Percentiles rank a stretch among this genome's conserved stretches.
These are phyloP conservation scores for Musa beccarii DNA, from an alignment of 176 grass and related monocot species.

Conservation along the genomic window DNA sequence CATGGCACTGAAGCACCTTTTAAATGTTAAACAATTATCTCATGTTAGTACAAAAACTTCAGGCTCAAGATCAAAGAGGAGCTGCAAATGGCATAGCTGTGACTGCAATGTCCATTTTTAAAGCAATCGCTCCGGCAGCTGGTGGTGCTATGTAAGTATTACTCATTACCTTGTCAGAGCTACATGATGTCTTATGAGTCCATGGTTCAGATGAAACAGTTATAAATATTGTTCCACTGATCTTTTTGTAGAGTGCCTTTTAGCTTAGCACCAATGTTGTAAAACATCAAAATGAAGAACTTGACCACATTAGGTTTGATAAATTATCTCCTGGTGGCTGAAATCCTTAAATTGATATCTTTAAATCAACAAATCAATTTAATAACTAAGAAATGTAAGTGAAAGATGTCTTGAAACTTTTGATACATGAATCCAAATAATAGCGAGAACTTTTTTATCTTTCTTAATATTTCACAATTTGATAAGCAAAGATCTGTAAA, in stretches of 20 bases:
- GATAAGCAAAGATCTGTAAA: no score
- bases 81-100: conserved; percentile 57
- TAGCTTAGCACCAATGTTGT: no score
- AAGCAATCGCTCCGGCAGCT: conserved; percentile 54
- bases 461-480: no score
- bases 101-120: conserved; percentile 61
- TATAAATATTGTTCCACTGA: not conserved
- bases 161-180: not conserved
- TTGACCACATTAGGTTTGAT: no score
- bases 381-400: no score
- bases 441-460: no score
- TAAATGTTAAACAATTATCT: not conserved
- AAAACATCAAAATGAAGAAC: no score
- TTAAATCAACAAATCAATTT: no score
- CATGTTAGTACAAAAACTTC: not conserved
- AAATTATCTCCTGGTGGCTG: not conserved
- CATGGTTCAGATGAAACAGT: not conserved
- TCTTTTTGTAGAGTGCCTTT: not conserved
- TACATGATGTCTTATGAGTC: not conserved
- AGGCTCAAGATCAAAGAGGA: conserved; percentile 68
- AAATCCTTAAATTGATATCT: not conserved
- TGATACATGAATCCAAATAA: no score
- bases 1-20: not conserved
- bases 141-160: conserved; percentile 56
- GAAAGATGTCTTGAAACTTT: no score